Evolutionary conservation across 768 basidiomycete genomes (phyloP).

Genomic region (Daedaleopsis sinensis): DNA sequence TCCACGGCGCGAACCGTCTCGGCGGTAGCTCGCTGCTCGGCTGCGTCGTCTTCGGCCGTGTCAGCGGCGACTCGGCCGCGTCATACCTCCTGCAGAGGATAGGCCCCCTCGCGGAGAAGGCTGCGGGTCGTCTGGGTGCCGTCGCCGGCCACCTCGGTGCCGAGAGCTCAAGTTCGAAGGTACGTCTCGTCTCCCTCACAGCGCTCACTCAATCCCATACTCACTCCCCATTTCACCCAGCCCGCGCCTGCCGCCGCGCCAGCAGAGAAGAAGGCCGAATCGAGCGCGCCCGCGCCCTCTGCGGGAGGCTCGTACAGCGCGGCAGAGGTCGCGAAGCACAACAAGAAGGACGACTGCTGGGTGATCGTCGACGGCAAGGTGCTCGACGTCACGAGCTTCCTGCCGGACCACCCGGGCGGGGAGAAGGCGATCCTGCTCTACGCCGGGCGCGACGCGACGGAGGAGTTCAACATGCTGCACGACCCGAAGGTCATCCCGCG

Average conservation of each 20-base stretch:
- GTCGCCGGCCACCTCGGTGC: constrained; percentile 73
- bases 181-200: background rate
- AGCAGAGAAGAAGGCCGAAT: constrained; percentile 37
- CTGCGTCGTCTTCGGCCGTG: constrained; percentile 97
- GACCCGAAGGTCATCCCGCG: constrained; percentile 89
- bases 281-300: constrained; percentile 28
- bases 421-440: constrained; percentile 90
- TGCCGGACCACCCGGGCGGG: constrained; percentile 90
- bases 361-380: constrained; percentile 91
- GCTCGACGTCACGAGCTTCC: constrained; percentile 83
- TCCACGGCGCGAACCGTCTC: constrained; percentile 96
- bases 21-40: constrained; percentile 93
- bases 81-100: constrained; percentile 83
- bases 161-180: constrained; percentile 37
- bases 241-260: constrained; percentile 42
- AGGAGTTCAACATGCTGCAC: constrained; percentile 94
- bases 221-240: background rate
- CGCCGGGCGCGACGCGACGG: constrained; percentile 89
- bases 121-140: constrained; percentile 78
- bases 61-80: constrained; percentile 92
- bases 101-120: constrained; percentile 67
- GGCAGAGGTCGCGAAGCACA: constrained; percentile 88
- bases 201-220: background rate
- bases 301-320: constrained; percentile 42
- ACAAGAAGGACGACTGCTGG: constrained; percentile 93